Conservation (phyloP, 495 filamentous ascomycete genomes). For the Annulohypoxylon bovei region DNA sequence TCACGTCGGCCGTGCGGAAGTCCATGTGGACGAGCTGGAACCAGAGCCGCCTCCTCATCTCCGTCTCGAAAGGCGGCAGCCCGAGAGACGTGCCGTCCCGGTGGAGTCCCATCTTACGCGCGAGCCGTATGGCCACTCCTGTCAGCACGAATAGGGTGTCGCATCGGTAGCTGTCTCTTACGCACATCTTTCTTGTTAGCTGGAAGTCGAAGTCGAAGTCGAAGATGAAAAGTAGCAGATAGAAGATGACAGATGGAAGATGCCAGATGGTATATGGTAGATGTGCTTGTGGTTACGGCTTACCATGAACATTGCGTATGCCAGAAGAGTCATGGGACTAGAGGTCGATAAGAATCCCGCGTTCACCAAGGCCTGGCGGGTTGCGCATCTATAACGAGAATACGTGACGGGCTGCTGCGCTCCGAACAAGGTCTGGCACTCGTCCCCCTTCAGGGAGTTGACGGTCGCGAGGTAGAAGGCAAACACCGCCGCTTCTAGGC, state of each 20-base stretch:
- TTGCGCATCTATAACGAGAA: slow-evolving; percentile 53
- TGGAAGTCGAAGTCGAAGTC: background rate
- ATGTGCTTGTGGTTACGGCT: background rate
- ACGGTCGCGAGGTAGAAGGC: slow-evolving; percentile 59
- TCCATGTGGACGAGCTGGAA: slow-evolving; percentile 45
- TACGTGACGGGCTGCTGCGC: slow-evolving; percentile 53
- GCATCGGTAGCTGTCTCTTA: slow-evolving; percentile 55
- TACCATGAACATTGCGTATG: slow-evolving; percentile 32
- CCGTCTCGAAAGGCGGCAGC: slow-evolving; percentile 50
- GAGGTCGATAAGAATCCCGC: slow-evolving; percentile 51
- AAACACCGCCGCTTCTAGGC: slow-evolving; percentile 61
- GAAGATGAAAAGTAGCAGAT: no score
- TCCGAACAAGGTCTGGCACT: slow-evolving; percentile 55
- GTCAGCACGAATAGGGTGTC: slow-evolving; percentile 57
- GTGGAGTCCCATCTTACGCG: slow-evolving; percentile 61
- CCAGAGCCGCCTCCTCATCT: slow-evolving; percentile 54
- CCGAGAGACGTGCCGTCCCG: slow-evolving; percentile 55
- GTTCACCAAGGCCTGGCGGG: slow-evolving; percentile 57
- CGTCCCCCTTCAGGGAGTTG: slow-evolving; percentile 49
- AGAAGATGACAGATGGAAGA: no score
- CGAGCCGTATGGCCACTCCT: slow-evolving; percentile 59
- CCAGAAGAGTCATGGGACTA: slow-evolving; percentile 26
- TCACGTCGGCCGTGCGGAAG: slow-evolving; percentile 54
- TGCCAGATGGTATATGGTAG: no score
- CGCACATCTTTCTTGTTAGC: slow-evolving; percentile 50